These are phyloP conservation scores for Tricholoma hemisulphureum DNA, from an alignment of 768 basidiomycete genomes.

Conservation along the genomic window DNA sequence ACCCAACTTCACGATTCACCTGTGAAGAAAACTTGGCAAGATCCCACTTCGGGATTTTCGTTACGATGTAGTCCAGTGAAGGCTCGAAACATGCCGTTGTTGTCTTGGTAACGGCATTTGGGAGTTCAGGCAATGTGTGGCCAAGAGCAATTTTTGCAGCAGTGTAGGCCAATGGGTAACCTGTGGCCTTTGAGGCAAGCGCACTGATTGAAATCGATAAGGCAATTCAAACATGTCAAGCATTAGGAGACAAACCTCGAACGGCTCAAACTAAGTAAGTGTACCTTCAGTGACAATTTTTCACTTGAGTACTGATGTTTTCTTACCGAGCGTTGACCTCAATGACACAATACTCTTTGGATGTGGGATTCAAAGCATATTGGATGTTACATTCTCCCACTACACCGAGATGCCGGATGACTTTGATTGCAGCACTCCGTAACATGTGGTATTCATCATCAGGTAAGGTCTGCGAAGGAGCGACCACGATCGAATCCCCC, in stretches of 20 bases:
- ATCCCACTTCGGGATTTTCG: constrained; percentile 99
- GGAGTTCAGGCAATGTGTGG: constrained; percentile 94
- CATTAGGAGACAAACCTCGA: constrained; percentile 53
- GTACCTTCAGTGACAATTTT: constrained; percentile 2
- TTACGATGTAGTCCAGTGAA: constrained; percentile 97
- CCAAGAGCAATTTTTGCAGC: constrained; percentile 99
- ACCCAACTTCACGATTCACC: constrained; percentile 92
- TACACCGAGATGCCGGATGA: constrained; percentile 87
- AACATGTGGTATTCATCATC: constrained; percentile 99
- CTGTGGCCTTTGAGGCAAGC: constrained; percentile 97
- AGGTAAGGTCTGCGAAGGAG: constrained; percentile 95
- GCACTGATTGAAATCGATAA: constrained; percentile 50
- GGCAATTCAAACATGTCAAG: not conserved
- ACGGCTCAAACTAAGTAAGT: constrained; percentile 60
- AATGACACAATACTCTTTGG: constrained; percentile 95
- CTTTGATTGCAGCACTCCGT: constrained; percentile 95
- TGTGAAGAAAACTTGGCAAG: constrained; percentile 94
- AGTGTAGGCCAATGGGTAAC: constrained; percentile 98
- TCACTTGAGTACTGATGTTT: constrained; percentile 1
- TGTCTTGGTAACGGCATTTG: constrained; percentile 98
- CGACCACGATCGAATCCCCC: constrained; percentile 98
- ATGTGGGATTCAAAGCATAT: constrained; percentile 93
- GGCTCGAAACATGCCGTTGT: constrained; percentile 99
- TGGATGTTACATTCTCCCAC: constrained; percentile 97
- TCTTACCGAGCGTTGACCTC: constrained; percentile 91